Evolutionary conservation across 495 filamentous ascomycete species (phyloP), one percentile per base, ranked within the genome.

Genomic region (Lasiosphaeria miniovina): DNA sequence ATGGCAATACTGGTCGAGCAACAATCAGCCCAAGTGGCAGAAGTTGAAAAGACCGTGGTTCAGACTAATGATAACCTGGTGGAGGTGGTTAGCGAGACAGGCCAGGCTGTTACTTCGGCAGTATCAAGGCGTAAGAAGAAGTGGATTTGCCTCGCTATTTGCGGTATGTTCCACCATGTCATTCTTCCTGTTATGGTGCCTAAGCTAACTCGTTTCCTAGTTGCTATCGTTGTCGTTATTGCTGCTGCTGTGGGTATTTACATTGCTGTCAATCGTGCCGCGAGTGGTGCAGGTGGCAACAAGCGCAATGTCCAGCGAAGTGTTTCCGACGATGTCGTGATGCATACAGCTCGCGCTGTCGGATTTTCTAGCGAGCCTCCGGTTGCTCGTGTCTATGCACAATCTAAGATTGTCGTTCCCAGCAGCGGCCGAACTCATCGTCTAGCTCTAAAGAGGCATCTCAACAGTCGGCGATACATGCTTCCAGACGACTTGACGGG

Each of bases 121-220:
- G 76, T 86, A 65, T 82, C 82, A 54, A 86, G 88, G 40, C 84
- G 90, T 61, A 89, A 86, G 77, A 97, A 96, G 91, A 98, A 98
- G 89, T 98, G 94, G 94, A 93, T 90, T 68, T 96, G 92, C 75
- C 73, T 97, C 69, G 83, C 88, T 65, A 89, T 98, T 63, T 69
- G 82, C 62, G 77, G 90, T 93, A 85, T 76, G 88, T 90, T 50
- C 58, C 55, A 17, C 14, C 41, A 43, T 6, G 36, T 40, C 15
- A 36, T 31, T 11, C 12, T 3, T 53, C 2, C n/a, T 58, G 32
- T 17, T 54, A 10, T 53, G 10, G 32, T 36, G 32, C 51, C 6
- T 5, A 54, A 57, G 54, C 67, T 74, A 62, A 74, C 61, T 14
- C 36, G 15, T 36, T 33, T 54, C 45, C 9, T 34, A 83, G 80